These are phyloP conservation scores for Fusarium luffae DNA, from an alignment of 2,329 filamentous ascomycete genomes.

Conservation along the genomic window DNA sequence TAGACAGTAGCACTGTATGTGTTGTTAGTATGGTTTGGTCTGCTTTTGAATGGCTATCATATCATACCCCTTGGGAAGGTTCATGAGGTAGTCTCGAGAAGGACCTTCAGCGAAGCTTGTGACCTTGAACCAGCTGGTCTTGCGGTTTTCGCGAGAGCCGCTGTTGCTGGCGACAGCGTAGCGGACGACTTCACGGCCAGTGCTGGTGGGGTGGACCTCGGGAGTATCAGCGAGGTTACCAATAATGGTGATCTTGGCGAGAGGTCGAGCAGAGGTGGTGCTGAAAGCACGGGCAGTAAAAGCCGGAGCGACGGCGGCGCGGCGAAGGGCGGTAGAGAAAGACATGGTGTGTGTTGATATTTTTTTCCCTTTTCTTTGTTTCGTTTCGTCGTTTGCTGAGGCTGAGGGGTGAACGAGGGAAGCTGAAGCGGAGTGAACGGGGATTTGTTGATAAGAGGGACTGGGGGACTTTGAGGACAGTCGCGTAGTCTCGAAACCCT, in stretches of 20 bases:
- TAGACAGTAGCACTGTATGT: slow-evolving; percentile 76
- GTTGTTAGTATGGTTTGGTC: slow-evolving; percentile 18
- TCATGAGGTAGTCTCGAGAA: slow-evolving; percentile 76
- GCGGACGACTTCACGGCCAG: slow-evolving; percentile 77
- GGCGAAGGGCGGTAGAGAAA: slow-evolving; percentile 65
- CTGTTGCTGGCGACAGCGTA: slow-evolving; percentile 79
- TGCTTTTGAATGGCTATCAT: not conserved
- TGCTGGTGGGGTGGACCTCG: slow-evolving; percentile 76
- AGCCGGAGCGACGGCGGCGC: slow-evolving; percentile 60
- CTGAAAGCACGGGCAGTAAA: slow-evolving; percentile 77
- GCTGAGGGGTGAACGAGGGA: slow-evolving; percentile 3
- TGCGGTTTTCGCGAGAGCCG: slow-evolving; percentile 75
- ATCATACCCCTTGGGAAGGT: slow-evolving; percentile 85
- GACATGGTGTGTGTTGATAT: slow-evolving; percentile 50
- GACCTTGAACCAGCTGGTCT: slow-evolving; percentile 88
- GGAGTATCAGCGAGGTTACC: slow-evolving; percentile 85
- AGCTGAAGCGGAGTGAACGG: slow-evolving; percentile 9
- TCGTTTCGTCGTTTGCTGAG: slow-evolving; percentile 5
- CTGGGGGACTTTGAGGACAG: slow-evolving; percentile 17
- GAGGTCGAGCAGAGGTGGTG: slow-evolving; percentile 69
- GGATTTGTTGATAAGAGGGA: slow-evolving; percentile 18
- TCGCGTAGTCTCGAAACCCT: slow-evolving; percentile 35
- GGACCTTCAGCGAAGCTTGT: slow-evolving; percentile 78
- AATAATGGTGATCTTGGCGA: slow-evolving; percentile 87
- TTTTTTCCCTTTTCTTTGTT: not conserved